A percentile compares a stretch with the other conserved stretches of the same genome.
phyloP scores from a whole-genome alignment of 108 stramenopile species.

The Fragilaria crotonensis region DNA sequence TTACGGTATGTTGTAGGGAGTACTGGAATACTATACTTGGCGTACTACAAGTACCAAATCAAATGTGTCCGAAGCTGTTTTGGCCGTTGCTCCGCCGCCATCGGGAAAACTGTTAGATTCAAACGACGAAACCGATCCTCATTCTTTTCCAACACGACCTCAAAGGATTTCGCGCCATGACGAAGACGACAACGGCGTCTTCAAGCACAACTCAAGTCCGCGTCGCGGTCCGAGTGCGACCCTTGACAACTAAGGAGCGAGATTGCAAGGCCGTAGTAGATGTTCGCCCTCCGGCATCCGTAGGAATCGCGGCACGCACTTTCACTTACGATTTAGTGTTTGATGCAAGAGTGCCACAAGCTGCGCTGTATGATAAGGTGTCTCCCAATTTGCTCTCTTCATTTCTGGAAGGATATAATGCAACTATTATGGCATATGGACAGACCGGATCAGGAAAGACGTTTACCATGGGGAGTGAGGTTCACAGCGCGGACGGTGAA shows the following conservation, averaged over 20 bases:
- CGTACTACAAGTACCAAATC: too few relatives aligned
- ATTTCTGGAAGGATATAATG: constrained; percentile 89
- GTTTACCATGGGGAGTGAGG: constrained; percentile 85
- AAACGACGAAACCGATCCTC: too few relatives aligned
- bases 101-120: too few relatives aligned
- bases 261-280: constrained; percentile 53
- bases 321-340: constrained; percentile 83
- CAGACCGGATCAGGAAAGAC: constrained; percentile 88
- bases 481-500: constrained; percentile 31
- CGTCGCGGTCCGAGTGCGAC: constrained; percentile 75
- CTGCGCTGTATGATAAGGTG: constrained; percentile 59
- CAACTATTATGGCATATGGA: constrained; percentile 86
- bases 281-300: constrained; percentile 26
- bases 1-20: too few relatives aligned
- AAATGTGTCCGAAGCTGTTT: too few relatives aligned
- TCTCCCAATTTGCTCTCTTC: constrained; percentile 54
- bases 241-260: constrained; percentile 67
- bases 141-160: constrained; percentile 1
- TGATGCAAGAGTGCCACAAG: constrained; percentile 36
- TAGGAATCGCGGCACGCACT: constrained; percentile 48
- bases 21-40: too few relatives aligned
- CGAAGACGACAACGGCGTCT: neutral
- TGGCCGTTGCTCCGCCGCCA: too few relatives aligned
- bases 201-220: constrained; percentile 40
- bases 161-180: neutral